Evolutionary conservation across 768 basidiomycete genomes (phyloP).

Genomic region (Termitomyces sp.): DNA sequence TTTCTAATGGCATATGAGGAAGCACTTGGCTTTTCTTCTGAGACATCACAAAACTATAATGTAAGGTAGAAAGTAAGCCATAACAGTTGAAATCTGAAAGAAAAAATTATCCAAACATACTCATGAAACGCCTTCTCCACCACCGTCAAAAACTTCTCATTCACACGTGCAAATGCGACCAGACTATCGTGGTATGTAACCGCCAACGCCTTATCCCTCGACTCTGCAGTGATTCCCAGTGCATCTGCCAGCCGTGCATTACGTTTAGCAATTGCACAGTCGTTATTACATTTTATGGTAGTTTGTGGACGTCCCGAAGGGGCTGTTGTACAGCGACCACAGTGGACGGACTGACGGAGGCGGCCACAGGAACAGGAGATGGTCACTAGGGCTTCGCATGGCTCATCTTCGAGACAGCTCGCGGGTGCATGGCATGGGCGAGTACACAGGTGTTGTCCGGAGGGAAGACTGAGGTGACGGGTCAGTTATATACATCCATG

Average conservation of each 20-base stretch:
- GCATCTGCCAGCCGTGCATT: conserved; percentile 90
- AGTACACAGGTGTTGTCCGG: conserved; percentile 66
- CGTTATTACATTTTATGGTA: conserved; percentile 66
- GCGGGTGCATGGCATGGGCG: conserved; percentile 86
- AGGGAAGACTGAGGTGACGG: conserved; percentile 44
- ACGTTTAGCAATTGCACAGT: conserved; percentile 81
- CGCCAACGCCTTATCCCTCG: conserved; percentile 30
- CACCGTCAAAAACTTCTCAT: conserved; percentile 60
- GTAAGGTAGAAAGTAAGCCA: neutral
- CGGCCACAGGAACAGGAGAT: conserved; percentile 83
- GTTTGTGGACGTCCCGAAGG: conserved; percentile 33
- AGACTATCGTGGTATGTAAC: conserved; percentile 63
- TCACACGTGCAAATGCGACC: conserved; percentile 50
- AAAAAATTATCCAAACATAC: conserved; percentile 36
- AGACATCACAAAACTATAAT: conserved; percentile 59
- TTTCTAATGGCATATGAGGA: conserved; percentile 75
- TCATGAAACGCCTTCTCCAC: conserved; percentile 84
- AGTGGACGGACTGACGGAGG: conserved; percentile 65
- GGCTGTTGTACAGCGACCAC: conserved; percentile 54
- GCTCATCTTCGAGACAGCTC: conserved; percentile 71
- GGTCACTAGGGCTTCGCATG: conserved; percentile 65
- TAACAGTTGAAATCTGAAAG: conserved; percentile 10
- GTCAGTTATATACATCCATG: neutral
- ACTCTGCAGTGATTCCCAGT: conserved; percentile 70
- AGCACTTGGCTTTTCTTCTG: conserved; percentile 66